Evolutionary conservation across 2,329 filamentous ascomycete species (phyloP).

Genomic region (Alternaria tenuissima): DNA sequence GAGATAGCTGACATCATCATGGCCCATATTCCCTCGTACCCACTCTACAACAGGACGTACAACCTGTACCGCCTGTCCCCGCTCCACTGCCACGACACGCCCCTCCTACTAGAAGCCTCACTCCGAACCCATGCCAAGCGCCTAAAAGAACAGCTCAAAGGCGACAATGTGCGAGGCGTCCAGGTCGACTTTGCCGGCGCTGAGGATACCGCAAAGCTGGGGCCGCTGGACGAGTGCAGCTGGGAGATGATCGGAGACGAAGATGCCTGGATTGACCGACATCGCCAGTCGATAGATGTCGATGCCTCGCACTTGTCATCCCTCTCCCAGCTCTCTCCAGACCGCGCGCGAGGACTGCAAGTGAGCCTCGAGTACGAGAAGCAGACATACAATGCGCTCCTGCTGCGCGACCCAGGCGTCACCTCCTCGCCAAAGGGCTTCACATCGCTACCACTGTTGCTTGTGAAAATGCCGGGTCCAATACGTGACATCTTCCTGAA

Average conservation of each 20-base stretch:
- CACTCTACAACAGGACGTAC: slow-evolving; percentile 63
- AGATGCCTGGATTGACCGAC: slow-evolving; percentile 50
- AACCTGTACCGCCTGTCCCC: slow-evolving; percentile 63
- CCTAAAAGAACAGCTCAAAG: slow-evolving; percentile 59
- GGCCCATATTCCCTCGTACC: slow-evolving; percentile 50
- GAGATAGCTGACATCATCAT: slow-evolving; percentile 27
- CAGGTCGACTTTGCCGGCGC: slow-evolving; percentile 51
- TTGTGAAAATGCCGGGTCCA: slow-evolving; percentile 60
- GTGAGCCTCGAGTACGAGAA: slow-evolving; percentile 61
- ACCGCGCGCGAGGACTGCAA: slow-evolving; percentile 54
- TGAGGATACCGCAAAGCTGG: slow-evolving; percentile 55
- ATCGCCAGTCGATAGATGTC: slow-evolving; percentile 44
- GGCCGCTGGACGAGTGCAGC: slow-evolving; percentile 57
- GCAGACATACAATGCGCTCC: slow-evolving; percentile 59
- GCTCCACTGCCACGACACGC: slow-evolving; percentile 57
- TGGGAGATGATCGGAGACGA: slow-evolving; percentile 57
- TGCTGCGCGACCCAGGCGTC: slow-evolving; percentile 52
- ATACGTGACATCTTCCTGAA: slow-evolving; percentile 59
- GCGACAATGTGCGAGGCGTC: slow-evolving; percentile 58
- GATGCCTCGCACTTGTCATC: slow-evolving; percentile 39
- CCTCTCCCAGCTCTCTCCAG: slow-evolving; percentile 17
- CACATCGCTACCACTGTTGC: slow-evolving; percentile 59
- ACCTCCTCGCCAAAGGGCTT: slow-evolving; percentile 48
- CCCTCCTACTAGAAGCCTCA: slow-evolving; percentile 47
- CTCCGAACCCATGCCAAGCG: slow-evolving; percentile 58